phyloP scores from a whole-genome alignment of 2,329 filamentous ascomycete species.

The Aspergillus candidus region DNA sequence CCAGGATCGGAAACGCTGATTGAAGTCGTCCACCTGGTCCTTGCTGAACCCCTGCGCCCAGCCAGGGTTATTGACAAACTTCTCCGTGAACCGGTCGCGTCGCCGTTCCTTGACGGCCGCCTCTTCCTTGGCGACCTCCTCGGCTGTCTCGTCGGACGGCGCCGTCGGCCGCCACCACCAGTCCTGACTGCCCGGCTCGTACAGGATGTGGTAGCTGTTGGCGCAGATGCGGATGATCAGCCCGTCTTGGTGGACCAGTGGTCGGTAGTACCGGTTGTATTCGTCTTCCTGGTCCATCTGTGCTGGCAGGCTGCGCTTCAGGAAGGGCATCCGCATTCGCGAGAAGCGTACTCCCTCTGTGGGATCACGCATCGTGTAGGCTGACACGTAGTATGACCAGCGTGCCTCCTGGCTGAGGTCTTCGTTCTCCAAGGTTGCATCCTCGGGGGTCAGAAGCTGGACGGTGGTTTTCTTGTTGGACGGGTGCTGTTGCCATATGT shows the following conservation, averaged over 20 bases:
- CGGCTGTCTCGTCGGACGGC: constrained; percentile 22
- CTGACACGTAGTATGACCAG: constrained; percentile 95
- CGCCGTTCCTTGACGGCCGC: constrained; percentile 37
- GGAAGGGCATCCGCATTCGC: constrained; percentile 61
- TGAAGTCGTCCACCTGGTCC: constrained; percentile 45
- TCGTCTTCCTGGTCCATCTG: constrained; percentile 57
- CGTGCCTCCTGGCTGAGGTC: constrained; percentile 57
- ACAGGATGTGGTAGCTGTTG: constrained; percentile 74
- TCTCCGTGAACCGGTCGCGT: constrained; percentile 45
- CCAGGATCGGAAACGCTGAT: constrained; percentile 45
- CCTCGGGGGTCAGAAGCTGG: constrained; percentile 81
- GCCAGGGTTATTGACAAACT: constrained; percentile 47
- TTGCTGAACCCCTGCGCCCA: constrained; percentile 48
- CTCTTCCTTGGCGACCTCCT: constrained; percentile 32
- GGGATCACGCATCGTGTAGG: constrained; percentile 79
- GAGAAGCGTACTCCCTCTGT: constrained; percentile 70
- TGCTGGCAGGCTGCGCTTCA: constrained; percentile 63
- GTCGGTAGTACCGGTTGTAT: constrained; percentile 50
- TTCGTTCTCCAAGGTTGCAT: constrained; percentile 68
- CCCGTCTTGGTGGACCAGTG: constrained; percentile 59
- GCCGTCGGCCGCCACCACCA: constrained; percentile 55
- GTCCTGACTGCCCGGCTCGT: constrained; percentile 63
- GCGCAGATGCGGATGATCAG: constrained; percentile 68
- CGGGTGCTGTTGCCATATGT: constrained; percentile 51
- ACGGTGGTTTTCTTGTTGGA: constrained; percentile 61